These are phyloP conservation scores for Blastomyces gilchristii DNA, from an alignment of 2,329 filamentous ascomycete genomes.

Conservation along the genomic window DNA sequence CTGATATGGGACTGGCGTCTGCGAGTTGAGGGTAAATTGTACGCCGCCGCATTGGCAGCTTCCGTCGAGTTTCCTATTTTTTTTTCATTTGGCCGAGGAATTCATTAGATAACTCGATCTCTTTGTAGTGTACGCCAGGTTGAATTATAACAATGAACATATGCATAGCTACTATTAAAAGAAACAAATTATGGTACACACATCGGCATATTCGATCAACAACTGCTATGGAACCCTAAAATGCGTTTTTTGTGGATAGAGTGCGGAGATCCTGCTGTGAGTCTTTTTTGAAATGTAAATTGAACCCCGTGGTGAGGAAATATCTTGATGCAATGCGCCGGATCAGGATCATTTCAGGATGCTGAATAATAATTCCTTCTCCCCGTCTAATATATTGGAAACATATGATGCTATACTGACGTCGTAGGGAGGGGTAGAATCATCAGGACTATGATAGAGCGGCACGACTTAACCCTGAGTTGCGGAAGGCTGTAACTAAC, in stretches of 20 bases:
- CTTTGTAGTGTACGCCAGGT: neutral
- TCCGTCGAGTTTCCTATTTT: conserved; percentile 36
- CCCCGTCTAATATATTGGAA: no score
- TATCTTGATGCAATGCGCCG: neutral
- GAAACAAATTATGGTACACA: conserved; percentile 12
- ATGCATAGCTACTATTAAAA: neutral
- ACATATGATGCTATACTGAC: conserved; percentile 3
- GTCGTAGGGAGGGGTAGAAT: neutral
- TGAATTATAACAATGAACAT: neutral
- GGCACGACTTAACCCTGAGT: neutral
- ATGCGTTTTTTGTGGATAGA: neutral
- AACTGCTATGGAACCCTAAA: neutral
- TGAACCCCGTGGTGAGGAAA: neutral
- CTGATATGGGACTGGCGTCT: conserved; percentile 41
- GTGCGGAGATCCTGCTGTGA: neutral
- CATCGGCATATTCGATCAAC: conserved; percentile 19
- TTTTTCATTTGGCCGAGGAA: neutral
- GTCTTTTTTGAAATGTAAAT: neutral
- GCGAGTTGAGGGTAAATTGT: conserved; percentile 38
- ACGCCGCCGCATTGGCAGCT: conserved; percentile 42
- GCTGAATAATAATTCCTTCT: neutral
- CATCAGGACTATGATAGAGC: neutral
- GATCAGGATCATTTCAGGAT: neutral
- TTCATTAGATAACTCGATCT: neutral
- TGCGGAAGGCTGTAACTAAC: no score